Conservation (phyloP, 345 rosid species). For the Syzygium grande region DNA sequence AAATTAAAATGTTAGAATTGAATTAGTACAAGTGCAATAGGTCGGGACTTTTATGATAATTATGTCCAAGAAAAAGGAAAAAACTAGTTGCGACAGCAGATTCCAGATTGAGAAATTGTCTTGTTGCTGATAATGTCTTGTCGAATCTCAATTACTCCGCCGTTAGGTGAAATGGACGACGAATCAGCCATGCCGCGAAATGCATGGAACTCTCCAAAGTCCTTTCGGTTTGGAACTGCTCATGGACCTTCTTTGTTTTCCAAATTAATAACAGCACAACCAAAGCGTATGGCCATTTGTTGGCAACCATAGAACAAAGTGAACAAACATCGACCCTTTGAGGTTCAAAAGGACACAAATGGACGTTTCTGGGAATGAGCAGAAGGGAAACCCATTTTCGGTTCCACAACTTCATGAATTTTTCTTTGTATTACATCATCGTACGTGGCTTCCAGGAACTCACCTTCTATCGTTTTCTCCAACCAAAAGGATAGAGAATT, state of each 20-base stretch:
- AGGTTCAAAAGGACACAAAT: background rate
- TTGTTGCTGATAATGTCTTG: background rate
- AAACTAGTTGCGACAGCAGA: rapidly evolving
- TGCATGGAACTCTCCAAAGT: background rate
- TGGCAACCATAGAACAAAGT: too few relatives aligned
- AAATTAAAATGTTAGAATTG: too few relatives aligned
- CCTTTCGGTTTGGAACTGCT: background rate
- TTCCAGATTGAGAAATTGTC: background rate
- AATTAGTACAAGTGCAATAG: too few relatives aligned
- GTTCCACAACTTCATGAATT: background rate
- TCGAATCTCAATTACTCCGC: background rate
- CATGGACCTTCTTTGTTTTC: background rate
- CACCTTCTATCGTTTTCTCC: background rate
- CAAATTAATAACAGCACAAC: too few relatives aligned
- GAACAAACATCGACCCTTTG: too few relatives aligned
- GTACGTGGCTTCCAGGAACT: background rate
- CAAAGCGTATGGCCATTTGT: too few relatives aligned
- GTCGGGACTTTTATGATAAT: too few relatives aligned
- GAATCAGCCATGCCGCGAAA: rapidly evolving
- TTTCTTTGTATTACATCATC: background rate
- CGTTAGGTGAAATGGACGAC: rapidly evolving
- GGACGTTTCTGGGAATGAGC: background rate
- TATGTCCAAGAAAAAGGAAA: background rate
- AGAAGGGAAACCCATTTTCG: background rate
- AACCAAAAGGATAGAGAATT: background rate